phyloP scores from a whole-genome alignment of 1,284 basidiomycete genomes.

The Cryptococcus sp. region DNA sequence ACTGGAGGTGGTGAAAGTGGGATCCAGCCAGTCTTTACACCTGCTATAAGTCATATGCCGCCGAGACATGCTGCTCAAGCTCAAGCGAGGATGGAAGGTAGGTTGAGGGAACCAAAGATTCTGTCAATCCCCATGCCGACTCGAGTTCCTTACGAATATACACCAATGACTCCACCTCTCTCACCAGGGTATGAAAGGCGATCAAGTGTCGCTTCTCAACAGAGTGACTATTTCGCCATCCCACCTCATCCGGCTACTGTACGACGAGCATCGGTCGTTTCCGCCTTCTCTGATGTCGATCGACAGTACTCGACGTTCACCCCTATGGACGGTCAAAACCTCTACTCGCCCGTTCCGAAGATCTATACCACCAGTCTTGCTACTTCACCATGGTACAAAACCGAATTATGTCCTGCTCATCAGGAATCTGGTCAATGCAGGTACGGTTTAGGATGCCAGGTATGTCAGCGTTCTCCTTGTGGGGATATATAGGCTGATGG shows the following conservation, averaged over 20 bases:
- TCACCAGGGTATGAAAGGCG: not conserved
- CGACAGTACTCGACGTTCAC: not conserved
- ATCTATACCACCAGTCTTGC: not conserved
- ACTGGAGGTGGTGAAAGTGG: not conserved
- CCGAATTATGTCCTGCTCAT: conserved; percentile 13
- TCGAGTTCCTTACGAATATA: not conserved
- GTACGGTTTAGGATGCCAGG: conserved; percentile 13
- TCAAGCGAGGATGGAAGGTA: not conserved
- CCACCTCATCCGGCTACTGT: conserved; percentile 1
- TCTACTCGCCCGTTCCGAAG: not conserved
- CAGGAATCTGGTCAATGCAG: conserved; percentile 8
- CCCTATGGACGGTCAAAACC: not conserved
- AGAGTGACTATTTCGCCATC: not conserved
- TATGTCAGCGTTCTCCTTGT: conserved; percentile 1
- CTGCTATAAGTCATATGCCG: not conserved
- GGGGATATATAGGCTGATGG: not conserved
- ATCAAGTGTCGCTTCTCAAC: not conserved
- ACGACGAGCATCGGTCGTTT: not conserved
- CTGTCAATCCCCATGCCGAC: not conserved
- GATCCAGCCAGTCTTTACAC: not conserved
- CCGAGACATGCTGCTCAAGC: not conserved
- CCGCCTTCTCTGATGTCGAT: not conserved
- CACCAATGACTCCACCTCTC: not conserved
- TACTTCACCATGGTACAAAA: conserved; percentile 5
- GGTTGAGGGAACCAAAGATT: not conserved